phyloP scores from a whole-genome alignment of 2,329 filamentous ascomycete species.

The Arthrobotrys pseudoclavata region DNA sequence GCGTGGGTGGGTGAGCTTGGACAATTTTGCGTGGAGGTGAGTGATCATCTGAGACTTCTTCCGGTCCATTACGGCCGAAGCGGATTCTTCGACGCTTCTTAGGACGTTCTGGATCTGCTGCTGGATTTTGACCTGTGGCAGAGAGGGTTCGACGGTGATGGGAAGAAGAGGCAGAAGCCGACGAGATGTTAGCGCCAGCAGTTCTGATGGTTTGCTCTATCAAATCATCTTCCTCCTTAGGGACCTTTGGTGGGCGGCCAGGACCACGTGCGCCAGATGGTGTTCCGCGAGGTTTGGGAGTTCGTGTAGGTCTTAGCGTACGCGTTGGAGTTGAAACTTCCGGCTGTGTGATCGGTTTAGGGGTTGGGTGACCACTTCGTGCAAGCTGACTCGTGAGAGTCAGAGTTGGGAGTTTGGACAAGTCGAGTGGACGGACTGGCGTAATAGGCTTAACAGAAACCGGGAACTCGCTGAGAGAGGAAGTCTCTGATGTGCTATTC shows the following conservation, averaged over 20 bases:
- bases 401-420: not conserved
- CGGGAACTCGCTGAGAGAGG: conserved; percentile 20
- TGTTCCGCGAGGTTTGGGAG: conserved; percentile 30
- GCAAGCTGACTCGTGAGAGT: no score
- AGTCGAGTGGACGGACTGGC: not conserved
- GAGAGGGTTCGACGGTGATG: conserved; percentile 35
- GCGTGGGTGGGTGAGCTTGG: not conserved
- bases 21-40: conserved; percentile 6
- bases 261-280: conserved; percentile 53
- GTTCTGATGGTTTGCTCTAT: conserved; percentile 45
- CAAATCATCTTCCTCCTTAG: conserved; percentile 39
- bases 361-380: no score
- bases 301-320: conserved; percentile 36
- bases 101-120: conserved; percentile 28
- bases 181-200: conserved; percentile 23
- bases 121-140: not conserved
- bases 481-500: conserved; percentile 13
- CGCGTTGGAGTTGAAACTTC: not conserved
- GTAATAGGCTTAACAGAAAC: not conserved
- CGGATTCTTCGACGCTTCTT: conserved; percentile 53
- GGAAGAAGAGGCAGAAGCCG: not conserved
- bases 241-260: conserved; percentile 43
- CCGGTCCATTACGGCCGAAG: conserved; percentile 29
- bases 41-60: conserved; percentile 19
- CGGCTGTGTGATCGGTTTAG: not conserved